Base-by-base conservation (phyloP, 192 early-diverging fungal genomes). In the Thamnidium elegans region DNA sequence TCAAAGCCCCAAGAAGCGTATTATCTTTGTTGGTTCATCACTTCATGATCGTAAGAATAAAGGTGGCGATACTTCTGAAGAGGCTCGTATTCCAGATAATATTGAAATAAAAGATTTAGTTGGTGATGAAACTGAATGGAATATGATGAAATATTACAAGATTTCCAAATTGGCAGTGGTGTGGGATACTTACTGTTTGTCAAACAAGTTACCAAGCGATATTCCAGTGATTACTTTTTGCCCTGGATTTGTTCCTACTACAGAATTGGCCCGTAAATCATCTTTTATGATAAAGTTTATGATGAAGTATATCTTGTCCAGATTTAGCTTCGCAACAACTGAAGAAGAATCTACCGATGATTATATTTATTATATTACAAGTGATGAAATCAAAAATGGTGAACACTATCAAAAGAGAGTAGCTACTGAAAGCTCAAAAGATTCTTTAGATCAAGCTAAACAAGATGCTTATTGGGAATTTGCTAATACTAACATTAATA, bases 201-300 rank as follows among this genome's bases (percentile, higher is more conserved):
- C 46, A 36, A 45, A 63, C 30, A 52, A 46, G 11, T 44, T 58
- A n/a, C 47, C 34, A 39, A 47, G 50, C 7, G 51, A 63, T 19
- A 52, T 68, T 17, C n/a, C 50, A 8, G 44, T 62, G 1, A 46
- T 52, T 48, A 34, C 53, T 0, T 53, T 69, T 34, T 69, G 67
- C 13, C 67, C 67, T 14, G 67, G 67, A 32, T 69, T 69, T 69
- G 67, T 69, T 9, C 67, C 67, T 30, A 55, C 52, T n/a, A 69
- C 67, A 5, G 60, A 19, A 13, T 39, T 69, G 20, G 43, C 52
- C 26, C 60, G 67, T n/a, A 47, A 58, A 32, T 55, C 59, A 26
- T 5, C 39, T 10, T 50, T 62, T 15, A 3, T 47, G 11, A 13
- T 48, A 19, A 52, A 44, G 39, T 23, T 69, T 30, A 3, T 55